These are phyloP conservation scores for Metarhizium guizhouense DNA, from an alignment of 2,329 filamentous ascomycete species.

Conservation along the genomic window DNA sequence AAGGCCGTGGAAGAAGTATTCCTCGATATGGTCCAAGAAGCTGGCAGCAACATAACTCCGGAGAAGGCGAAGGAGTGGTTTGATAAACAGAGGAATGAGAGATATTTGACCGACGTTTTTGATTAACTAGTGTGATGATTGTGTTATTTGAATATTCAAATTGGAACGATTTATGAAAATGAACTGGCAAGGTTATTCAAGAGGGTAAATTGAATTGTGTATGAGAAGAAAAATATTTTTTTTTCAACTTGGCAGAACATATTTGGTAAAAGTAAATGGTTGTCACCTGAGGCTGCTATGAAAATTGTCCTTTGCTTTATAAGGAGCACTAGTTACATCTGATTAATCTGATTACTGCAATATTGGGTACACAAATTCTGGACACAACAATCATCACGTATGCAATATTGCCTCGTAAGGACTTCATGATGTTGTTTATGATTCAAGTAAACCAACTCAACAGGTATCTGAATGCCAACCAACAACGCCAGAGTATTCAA, in stretches of 20 bases:
- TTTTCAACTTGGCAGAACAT: no score
- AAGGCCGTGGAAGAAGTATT: constrained; percentile 34
- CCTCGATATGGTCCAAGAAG: constrained; percentile 25
- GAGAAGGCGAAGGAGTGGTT: constrained; percentile 38
- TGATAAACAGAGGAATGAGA: constrained; percentile 40
- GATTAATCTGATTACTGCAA: no score
- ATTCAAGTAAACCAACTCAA: background rate
- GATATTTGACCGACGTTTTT: constrained; percentile 54
- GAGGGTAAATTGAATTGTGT: no score
- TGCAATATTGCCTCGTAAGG: background rate
- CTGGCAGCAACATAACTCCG: constrained; percentile 22
- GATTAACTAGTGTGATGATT: constrained; percentile 25
- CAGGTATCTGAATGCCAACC: background rate
- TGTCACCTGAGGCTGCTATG: no score
- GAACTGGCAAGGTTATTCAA: background rate
- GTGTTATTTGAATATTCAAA: background rate
- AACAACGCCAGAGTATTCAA: background rate
- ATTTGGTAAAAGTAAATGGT: no score
- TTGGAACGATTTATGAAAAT: background rate
- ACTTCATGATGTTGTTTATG: background rate
- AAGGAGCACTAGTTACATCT: no score
- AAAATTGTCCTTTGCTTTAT: no score
- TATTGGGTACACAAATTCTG: no score
- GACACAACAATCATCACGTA: background rate
- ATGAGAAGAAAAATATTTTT: no score